These are phyloP conservation scores for Lyophyllum shimeji DNA, from an alignment of 768 basidiomycete genomes.

Conservation along the genomic window DNA sequence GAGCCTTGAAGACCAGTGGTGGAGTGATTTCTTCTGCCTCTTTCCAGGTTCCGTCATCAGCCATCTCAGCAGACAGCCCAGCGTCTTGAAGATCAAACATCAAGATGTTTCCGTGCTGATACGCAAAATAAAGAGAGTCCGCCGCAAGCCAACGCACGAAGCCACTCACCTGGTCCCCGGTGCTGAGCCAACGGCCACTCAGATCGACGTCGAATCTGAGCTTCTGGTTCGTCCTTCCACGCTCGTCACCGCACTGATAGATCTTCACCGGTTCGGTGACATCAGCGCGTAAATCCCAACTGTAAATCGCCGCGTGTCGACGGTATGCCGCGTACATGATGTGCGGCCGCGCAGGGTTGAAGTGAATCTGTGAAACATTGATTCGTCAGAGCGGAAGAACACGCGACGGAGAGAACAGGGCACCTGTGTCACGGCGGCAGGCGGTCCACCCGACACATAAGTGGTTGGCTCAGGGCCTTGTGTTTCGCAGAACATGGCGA, in stretches of 20 bases:
- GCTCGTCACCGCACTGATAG: slow-evolving; percentile 22
- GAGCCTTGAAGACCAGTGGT: slow-evolving; percentile 46
- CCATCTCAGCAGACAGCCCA: slow-evolving; percentile 5
- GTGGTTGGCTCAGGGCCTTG: slow-evolving; percentile 52
- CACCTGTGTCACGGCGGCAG: slow-evolving; percentile 58
- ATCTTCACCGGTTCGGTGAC: slow-evolving; percentile 39
- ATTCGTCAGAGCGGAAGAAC: not conserved
- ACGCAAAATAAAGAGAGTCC: not conserved
- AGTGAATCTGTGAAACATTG: slow-evolving; percentile 54
- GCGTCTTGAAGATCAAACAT: slow-evolving; percentile 51
- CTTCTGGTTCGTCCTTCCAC: slow-evolving; percentile 66
- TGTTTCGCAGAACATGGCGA: slow-evolving; percentile 66
- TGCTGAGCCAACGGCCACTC: slow-evolving; percentile 59
- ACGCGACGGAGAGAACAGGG: not conserved
- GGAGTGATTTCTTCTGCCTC: slow-evolving; percentile 23
- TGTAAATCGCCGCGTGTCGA: slow-evolving; percentile 56
- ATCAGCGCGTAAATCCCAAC: slow-evolving; percentile 79
- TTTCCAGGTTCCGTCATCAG: slow-evolving; percentile 2
- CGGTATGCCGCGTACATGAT: slow-evolving; percentile 81
- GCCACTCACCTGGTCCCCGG: slow-evolving; percentile 67
- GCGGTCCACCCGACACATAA: slow-evolving; percentile 59
- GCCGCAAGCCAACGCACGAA: not conserved
- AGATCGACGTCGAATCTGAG: slow-evolving; percentile 76
- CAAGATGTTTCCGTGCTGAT: slow-evolving; percentile 56
- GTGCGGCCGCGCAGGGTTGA: slow-evolving; percentile 72